Evolutionary conservation across 202 grass and related monocot species (phyloP), one percentile per base, ranked within the genome.

Genomic region (Setaria viridis): DNA sequence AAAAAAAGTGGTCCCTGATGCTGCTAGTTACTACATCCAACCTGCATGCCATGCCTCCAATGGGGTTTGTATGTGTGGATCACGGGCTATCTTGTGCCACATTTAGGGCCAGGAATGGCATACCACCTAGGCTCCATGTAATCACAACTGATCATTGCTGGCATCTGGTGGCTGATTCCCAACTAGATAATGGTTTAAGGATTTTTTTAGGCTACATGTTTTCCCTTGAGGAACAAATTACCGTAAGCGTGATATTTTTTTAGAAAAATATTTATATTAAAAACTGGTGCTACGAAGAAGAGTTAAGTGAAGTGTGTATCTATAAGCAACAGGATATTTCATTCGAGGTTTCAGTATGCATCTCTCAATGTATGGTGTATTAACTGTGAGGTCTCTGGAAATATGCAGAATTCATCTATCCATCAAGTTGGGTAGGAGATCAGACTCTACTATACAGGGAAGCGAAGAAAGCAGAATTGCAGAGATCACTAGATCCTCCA

Each of bases 381-480:
- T 87, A 80, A 86, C 20, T 55, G 7, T 32, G 21, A 74, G 0
- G 0, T 73, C 6, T 67, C 13, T 15, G 2, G 25, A 83, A 5
- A 8, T 62, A 4, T 83, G 74, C 82, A 95, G 93, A 98, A 30
- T 98, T 98, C 37, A 95, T 98, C 67, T 98, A 98, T 79, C 95
- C 96, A 50, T 91, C 93, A 83, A 91, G 49, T 42, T 98, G 96
- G 96, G 96, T 95, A 54, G 93, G 96, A 77, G 93, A 99, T 42
- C 96, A 96, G 79, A 94, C 91, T 50, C 78, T 99, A 64, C 70
- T 99, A 62, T 90, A 91, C 73, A 94, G 90, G 62, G 86, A 89
- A 79, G 85, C 33, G 16, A 85, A 53, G 78, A 99, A 79, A 57
- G 90, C 96, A 77, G 93, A 99, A 50, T 74, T 82, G 43, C 93